These are phyloP conservation scores for Claviceps sorghi DNA, from an alignment of 2,329 filamentous ascomycete species.

Conservation along the genomic window DNA sequence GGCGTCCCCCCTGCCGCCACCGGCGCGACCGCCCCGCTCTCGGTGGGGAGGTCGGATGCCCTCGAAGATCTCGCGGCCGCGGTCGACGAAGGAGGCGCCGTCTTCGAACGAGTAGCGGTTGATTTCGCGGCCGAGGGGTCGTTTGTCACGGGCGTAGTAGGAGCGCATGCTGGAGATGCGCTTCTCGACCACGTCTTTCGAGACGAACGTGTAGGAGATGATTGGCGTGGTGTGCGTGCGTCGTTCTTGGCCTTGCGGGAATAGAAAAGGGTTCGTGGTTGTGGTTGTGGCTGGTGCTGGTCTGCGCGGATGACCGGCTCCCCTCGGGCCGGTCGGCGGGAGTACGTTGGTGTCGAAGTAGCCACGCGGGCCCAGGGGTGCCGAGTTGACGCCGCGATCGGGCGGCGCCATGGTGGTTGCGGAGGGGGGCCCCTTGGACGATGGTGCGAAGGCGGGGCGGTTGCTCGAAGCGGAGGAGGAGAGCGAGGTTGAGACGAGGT, in stretches of 20 bases:
- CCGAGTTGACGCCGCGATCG: constrained; percentile 18
- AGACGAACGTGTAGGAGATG: constrained; percentile 41
- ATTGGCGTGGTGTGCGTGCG: constrained; percentile 27
- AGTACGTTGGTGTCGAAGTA: constrained; percentile 8
- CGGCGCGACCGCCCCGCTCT: constrained; percentile 23
- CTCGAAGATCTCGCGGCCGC: constrained; percentile 55
- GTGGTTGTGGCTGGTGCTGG: constrained; percentile 4
- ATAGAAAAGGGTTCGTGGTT: constrained; percentile 5
- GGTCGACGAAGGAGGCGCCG: constrained; percentile 51
- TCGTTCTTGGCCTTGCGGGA: background rate
- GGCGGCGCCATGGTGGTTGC: constrained; percentile 5
- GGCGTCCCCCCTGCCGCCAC: constrained; percentile 11
- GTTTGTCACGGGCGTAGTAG: constrained; percentile 29
- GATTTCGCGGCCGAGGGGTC: constrained; percentile 33
- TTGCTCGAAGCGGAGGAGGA: constrained; percentile 2
- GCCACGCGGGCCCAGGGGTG: constrained; percentile 23
- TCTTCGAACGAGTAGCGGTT: constrained; percentile 63
- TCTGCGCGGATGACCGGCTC: background rate
- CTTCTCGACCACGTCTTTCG: constrained; percentile 45
- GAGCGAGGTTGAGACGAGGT: constrained; percentile 5
- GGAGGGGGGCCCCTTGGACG: background rate
- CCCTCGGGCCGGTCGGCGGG: constrained; percentile 3
- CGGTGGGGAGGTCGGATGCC: constrained; percentile 47
- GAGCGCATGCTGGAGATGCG: constrained; percentile 45
- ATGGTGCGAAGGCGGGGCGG: constrained; percentile 2